These are phyloP conservation scores for Mortierella hygrophila DNA, from an alignment of 192 early-diverging fungal genomes.

Conservation along the genomic window DNA sequence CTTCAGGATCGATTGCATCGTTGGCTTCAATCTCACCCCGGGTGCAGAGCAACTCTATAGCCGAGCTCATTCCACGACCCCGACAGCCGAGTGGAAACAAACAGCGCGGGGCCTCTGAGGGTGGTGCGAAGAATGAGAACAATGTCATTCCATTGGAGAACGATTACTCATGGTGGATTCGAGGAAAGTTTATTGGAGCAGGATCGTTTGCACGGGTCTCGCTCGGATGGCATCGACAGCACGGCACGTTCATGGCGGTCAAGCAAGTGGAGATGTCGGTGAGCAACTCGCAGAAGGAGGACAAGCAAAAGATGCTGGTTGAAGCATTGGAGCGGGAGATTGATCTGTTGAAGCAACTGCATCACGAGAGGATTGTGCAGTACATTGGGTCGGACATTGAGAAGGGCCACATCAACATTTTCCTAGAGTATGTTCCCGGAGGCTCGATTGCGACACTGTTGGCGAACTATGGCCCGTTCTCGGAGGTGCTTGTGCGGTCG, in stretches of 20 bases:
- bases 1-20: constrained; percentile 37
- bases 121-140: not conserved
- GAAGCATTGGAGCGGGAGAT: constrained; percentile 94
- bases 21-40: constrained; percentile 11
- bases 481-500: constrained; percentile 83
- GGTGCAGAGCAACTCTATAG: constrained; percentile 1
- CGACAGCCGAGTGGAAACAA: constrained; percentile 10
- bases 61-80: constrained; percentile 23
- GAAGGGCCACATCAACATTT: constrained; percentile 93
- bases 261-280: constrained; percentile 93
- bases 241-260: constrained; percentile 95
- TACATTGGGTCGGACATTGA: constrained; percentile 81
- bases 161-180: constrained; percentile 77
- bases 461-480: constrained; percentile 89
- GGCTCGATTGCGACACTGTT: constrained; percentile 92
- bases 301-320: constrained; percentile 81
- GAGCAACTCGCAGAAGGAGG: constrained; percentile 75
- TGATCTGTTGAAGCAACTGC: constrained; percentile 87
- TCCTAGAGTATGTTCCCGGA: constrained; percentile 98
- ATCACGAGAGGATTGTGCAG: constrained; percentile 96
- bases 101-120: constrained; percentile 17
- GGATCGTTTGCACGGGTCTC: constrained; percentile 98
- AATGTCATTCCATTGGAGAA: constrained; percentile 39
- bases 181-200: constrained; percentile 91
- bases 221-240: constrained; percentile 88